Evolutionary conservation across 2,329 filamentous ascomycete genomes (phyloP), one percentile per base, ranked within the genome.

Genomic region (Penicillium palitans): DNA sequence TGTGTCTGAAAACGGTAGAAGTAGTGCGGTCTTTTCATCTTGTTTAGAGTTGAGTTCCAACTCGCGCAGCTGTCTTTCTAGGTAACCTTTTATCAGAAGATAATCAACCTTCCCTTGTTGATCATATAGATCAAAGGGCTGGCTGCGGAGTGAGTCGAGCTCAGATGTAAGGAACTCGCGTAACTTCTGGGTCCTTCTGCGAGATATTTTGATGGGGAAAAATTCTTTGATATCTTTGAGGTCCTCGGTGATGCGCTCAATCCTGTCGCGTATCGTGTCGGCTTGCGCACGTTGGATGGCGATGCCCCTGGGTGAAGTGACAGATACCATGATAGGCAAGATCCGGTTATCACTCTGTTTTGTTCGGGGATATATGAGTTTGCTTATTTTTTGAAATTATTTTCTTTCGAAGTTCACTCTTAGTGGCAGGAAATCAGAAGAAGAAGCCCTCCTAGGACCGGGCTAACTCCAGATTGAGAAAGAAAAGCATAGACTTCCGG

Each of bases 21-120:
- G 45, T 4, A 10, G 12, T 47, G 45, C 42, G 3, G 42, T 29
- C 17, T 29, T 60, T 46, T 60, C 19, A 40, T 64, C 53, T 37
- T 60, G 58, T 21, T 55, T 52, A 8, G 58, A 65, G 21, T 81
- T 77, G 0, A 81, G 73, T 6, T 76, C 66, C 5, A 84, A 29
- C 25, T 46, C 42, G 6, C 42, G 42, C 17, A 46, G 42, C 29
- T 33, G 27, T 13, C 45, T 47, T 31, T 31, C 27, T 9, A 46
- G 27, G 7, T 46, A 46, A 12, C 15, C 15, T 46, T 12, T 31
- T 19, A 21, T 1, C 7, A 47, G n/a, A 17, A 33, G 27, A 47
- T 47, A 21, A 21, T 47, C 45, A 17, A 47, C 27, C 27, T 47
- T 47, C 27, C 45, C 27, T 33, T 33, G 45, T 12, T 47, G n/a